Evolutionary conservation across 2,329 filamentous ascomycete genomes (phyloP), one percentile per base, ranked within the genome.

Genomic region (Chaetothyriales sp.): DNA sequence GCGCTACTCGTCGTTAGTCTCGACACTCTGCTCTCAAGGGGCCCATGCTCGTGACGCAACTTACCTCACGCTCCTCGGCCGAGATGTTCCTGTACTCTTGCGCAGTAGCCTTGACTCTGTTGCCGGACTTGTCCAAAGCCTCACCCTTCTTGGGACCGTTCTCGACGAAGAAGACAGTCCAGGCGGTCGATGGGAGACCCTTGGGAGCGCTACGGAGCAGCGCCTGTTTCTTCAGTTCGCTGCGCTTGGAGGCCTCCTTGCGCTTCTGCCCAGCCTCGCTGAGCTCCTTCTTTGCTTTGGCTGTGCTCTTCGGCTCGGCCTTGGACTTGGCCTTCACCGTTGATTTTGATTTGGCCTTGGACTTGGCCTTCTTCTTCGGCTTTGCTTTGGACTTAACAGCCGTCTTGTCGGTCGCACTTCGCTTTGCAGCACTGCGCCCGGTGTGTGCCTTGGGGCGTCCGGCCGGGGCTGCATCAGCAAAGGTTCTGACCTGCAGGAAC

Each of bases 1-100:
- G 58, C 70, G 69, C 79, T 82, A 59, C 25, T 15, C 49, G n/a
- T 44, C 25, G 22, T 39, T 15, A 39, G 32, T 39, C 43, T 45
- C n/a, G 43, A 39, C 6, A 57, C 26, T 46, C 25, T 44, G 25
- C 20, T 42, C 6, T 39, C 26, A 43, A 25, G 6, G 22, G 19
- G 15, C 18, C 48, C 25, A 12, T n/a, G 42, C 7, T n/a, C 42
- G 12, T 18, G 47, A 28, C 42, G 39, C 53, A 18, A 18, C 59
- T 53, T 62, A 71, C 69, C 60, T 71, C 66, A 44, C 60, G 50
- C 52, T 70, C 65, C 22, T 55, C 56, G 8, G 59, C 44, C 19
- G 58, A 57, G 5, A 71, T 52, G 26, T 57, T 58, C 54, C 64
- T 67, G 55, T 62, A 70, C 22, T 59, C 63, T 18, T 48, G 57